phyloP scores from a whole-genome alignment of 306 rosid genomes.

The Adenanthera pavonina region DNA sequence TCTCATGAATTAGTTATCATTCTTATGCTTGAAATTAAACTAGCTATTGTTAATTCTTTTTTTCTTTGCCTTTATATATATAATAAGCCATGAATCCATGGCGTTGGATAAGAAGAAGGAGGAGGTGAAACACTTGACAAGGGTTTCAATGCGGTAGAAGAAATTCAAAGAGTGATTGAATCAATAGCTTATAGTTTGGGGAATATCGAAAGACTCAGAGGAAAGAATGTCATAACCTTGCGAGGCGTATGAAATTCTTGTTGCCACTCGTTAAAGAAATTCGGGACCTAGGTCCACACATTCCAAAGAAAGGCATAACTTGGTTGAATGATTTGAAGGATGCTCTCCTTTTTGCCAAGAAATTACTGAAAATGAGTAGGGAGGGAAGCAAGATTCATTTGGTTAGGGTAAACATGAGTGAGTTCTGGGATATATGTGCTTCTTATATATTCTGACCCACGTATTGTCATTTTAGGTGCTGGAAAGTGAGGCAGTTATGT shows the following conservation, averaged over 20 bases:
- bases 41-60: background rate
- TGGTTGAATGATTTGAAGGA: slow-evolving; percentile 60
- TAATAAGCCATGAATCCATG: slow-evolving; percentile 30
- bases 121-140: slow-evolving; percentile 38
- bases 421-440: background rate
- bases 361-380: slow-evolving; percentile 64
- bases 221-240: slow-evolving; percentile 69
- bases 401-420: slow-evolving; percentile 46
- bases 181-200: slow-evolving; percentile 64
- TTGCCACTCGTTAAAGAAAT: slow-evolving; percentile 77
- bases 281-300: slow-evolving; percentile 50
- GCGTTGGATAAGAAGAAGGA: slow-evolving; percentile 49
- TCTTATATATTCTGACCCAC: background rate
- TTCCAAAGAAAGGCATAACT: slow-evolving; percentile 45
- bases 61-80: background rate
- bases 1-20: slow-evolving; percentile 31
- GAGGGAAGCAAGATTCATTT: slow-evolving; percentile 77
- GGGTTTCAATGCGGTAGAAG: slow-evolving; percentile 12
- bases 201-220: slow-evolving; percentile 57
- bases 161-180: slow-evolving; percentile 60
- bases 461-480: slow-evolving; percentile 53
- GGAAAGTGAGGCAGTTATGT: slow-evolving; percentile 76
- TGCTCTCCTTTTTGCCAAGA: slow-evolving; percentile 61
- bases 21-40: background rate
- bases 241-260: slow-evolving; percentile 73